Conservation (phyloP, 2,329 filamentous ascomycete genomes). For the Fonsecaea pugnacius region DNA sequence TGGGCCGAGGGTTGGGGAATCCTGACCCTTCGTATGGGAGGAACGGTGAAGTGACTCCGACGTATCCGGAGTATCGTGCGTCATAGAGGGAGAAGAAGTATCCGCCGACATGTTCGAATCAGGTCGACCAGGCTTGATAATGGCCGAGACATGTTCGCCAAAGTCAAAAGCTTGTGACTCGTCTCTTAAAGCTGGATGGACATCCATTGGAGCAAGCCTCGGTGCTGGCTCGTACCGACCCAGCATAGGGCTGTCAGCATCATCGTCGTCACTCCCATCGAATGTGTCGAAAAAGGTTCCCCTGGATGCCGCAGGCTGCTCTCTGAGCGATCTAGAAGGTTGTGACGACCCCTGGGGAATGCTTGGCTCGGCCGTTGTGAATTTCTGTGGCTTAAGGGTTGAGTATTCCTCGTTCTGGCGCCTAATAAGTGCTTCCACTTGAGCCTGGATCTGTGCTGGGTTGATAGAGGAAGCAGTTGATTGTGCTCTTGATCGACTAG, state of each 20-base stretch:
- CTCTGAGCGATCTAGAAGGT: slow-evolving; percentile 4
- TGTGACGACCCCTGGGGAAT: background rate
- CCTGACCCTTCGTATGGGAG: slow-evolving; percentile 43
- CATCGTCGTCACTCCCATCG: slow-evolving; percentile 45
- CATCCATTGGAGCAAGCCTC: slow-evolving; percentile 40
- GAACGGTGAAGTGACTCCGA: slow-evolving; percentile 27
- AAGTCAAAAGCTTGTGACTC: slow-evolving; percentile 38
- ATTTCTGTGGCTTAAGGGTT: slow-evolving; percentile 23
- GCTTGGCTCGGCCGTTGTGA: background rate
- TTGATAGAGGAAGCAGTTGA: slow-evolving; percentile 31
- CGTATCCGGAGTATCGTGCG: slow-evolving; percentile 28
- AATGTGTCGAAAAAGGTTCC: slow-evolving; percentile 35
- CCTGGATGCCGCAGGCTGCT: slow-evolving; percentile 27
- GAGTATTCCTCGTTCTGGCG: slow-evolving; percentile 36
- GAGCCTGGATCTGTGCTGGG: slow-evolving; percentile 31
- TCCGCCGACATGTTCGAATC: slow-evolving; percentile 27
- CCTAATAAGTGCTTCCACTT: slow-evolving; percentile 35
- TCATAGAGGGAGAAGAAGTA: slow-evolving; percentile 26
- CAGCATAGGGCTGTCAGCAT: slow-evolving; percentile 40
- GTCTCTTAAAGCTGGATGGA: slow-evolving; percentile 46
- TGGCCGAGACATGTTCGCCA: slow-evolving; percentile 16
- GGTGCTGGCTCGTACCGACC: slow-evolving; percentile 28
- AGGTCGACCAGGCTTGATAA: slow-evolving; percentile 8
- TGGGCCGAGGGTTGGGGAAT: slow-evolving; percentile 81
- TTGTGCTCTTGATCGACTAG: slow-evolving; percentile 26